phyloP scores from a whole-genome alignment of 441 rosid species.

The Brassica balearica region DNA sequence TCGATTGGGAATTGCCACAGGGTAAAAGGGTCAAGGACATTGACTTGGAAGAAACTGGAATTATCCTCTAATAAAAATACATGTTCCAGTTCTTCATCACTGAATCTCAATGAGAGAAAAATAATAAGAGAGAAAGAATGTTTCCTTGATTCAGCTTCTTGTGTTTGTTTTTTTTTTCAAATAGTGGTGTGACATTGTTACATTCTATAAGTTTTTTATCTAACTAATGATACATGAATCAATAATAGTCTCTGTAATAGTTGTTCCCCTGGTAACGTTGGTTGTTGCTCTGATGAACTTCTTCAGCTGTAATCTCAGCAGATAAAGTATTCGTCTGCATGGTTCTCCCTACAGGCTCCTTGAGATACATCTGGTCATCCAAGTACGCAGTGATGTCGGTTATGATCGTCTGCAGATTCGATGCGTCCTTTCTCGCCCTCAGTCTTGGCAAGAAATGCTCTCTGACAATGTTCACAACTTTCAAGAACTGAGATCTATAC shows the following conservation, averaged over 20 bases:
- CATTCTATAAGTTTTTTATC: neutral
- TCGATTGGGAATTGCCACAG: neutral
- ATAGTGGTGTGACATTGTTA: slow-evolving; percentile 8
- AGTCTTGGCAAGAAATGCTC: slow-evolving; percentile 58
- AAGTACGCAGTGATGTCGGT: slow-evolving; percentile 58
- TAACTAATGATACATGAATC: neutral
- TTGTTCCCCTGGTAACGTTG: slow-evolving; percentile 25
- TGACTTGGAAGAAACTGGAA: neutral
- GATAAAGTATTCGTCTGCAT: neutral
- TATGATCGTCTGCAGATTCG: slow-evolving; percentile 50
- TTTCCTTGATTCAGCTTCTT: neutral
- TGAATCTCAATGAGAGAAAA: neutral
- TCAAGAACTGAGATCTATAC: slow-evolving; percentile 70
- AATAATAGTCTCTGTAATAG: slow-evolving; percentile 11
- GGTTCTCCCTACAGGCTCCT: slow-evolving; percentile 60
- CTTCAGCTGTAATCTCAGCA: slow-evolving; percentile 48
- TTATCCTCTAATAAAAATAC: too few relatives aligned
- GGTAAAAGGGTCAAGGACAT: neutral
- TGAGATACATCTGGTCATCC: slow-evolving; percentile 59
- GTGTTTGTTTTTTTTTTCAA: slow-evolving; percentile 4
- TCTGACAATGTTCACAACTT: slow-evolving; percentile 55
- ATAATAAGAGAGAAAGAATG: neutral
- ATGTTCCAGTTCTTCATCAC: slow-evolving; percentile 35
- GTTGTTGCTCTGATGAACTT: slow-evolving; percentile 26
- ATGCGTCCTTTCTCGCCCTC: slow-evolving; percentile 46